Evolutionary conservation across 202 grass and related monocot species (phyloP).

Genomic region (Hordeum pubiflorum): DNA sequence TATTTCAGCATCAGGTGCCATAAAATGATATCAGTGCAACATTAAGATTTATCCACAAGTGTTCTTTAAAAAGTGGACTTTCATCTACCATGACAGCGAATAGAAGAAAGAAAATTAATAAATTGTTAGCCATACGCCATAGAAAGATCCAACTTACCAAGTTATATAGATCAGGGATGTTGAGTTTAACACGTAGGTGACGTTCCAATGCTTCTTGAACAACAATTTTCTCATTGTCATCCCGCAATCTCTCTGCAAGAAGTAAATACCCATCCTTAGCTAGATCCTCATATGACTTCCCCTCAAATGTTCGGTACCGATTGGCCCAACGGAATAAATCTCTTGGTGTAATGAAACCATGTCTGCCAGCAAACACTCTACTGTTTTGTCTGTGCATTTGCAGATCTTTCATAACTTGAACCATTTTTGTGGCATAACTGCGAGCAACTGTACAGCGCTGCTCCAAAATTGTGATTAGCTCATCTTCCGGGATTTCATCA

Average conservation of each 20-base stretch:
- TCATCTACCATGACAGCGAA: not conserved
- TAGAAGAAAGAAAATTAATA: not conserved
- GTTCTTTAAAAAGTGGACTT: not conserved
- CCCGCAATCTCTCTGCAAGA: slow-evolving; percentile 84
- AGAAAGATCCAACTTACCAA: slow-evolving; percentile 36
- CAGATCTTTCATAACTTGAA: slow-evolving; percentile 89
- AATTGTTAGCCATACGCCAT: not conserved
- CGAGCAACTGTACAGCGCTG: slow-evolving; percentile 52
- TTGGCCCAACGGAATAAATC: slow-evolving; percentile 95
- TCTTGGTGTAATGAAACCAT: slow-evolving; percentile 92
- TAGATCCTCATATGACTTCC: slow-evolving; percentile 71
- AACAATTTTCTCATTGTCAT: slow-evolving; percentile 80
- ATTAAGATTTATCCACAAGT: not conserved
- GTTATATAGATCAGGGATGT: slow-evolving; percentile 55
- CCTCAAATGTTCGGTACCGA: slow-evolving; percentile 60
- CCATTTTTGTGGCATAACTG: slow-evolving; percentile 75
- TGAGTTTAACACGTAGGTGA: slow-evolving; percentile 52
- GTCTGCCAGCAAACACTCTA: slow-evolving; percentile 94
- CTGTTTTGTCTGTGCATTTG: slow-evolving; percentile 79
- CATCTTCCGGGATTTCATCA: slow-evolving; percentile 93
- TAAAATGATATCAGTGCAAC: not conserved
- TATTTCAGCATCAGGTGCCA: not conserved
- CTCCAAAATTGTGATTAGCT: slow-evolving; percentile 62
- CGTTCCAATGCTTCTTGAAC: slow-evolving; percentile 68
- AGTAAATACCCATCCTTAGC: slow-evolving; percentile 97